Base-by-base conservation (phyloP, 1,139 yeast genomes). In the Suhomyces kunorum region DNA sequence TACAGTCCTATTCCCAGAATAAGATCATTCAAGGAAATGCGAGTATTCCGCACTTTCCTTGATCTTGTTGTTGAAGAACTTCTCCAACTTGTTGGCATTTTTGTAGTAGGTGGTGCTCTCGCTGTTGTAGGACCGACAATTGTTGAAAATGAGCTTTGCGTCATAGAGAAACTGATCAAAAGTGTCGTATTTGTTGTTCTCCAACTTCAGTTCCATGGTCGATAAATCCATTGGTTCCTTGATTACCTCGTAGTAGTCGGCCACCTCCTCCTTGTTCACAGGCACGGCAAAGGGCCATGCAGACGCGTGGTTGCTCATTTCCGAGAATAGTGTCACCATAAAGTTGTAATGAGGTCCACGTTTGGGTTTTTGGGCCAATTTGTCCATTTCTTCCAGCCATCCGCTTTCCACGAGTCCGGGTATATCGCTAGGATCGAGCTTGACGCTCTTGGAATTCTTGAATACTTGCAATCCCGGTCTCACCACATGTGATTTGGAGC, bases 271-370 rank as follows among this genome's bases (percentile, higher is more conserved):
- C 55, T 80, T 81, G 60, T 85, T 88, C 12, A 94, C 98, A 1
- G 98, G 96, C 42, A 81, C 85, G 23, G 90, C 80, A 64, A 94
- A 94, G 20, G 99, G 98, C 98, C 98, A 92, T n/a, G 98, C 94
- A 2, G 96, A 87, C 0, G 98, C 95, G 60, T 92, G 96, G 58
- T 87, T 88, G 55, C 87, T 95, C 68, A 92, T 65, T 58, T 92
- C 99, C 7, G 88, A 80, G 36, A 92, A 74, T 19, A 92, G 64
- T 36, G 89, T 87, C 53, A 87, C 90, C 95, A 92, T 88, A 49
- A 87, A 86, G 34, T 94, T 92, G 66, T 87, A 87, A 66, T 92
- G 98, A 6, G 97, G 96, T 0, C 95, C 90, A 40, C 97, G 73
- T 59, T 89, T 89, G 1, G 98, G 98, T 56, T 88, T 80, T 54